Conservation (phyloP, 1,284 basidiomycete genomes). For the Nidula niveotomentosa region DNA sequence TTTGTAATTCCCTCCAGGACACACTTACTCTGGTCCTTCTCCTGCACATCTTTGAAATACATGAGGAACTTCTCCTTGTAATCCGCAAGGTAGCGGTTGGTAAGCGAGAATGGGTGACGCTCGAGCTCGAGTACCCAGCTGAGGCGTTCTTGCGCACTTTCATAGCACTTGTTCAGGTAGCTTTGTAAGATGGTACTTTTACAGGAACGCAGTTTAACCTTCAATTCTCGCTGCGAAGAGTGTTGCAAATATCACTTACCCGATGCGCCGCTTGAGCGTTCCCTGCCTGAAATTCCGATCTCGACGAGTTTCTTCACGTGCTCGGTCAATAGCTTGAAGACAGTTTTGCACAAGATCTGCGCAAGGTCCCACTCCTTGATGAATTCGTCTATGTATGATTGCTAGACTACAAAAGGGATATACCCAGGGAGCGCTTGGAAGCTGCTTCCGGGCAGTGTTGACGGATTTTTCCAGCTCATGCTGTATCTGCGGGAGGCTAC, state of each 20-base stretch:
- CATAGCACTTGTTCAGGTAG: slow-evolving; percentile 25
- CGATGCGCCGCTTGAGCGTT: no score
- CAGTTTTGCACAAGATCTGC: no score
- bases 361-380: no score
- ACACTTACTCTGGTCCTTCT: neutral
- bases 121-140: slow-evolving; percentile 52
- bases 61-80: slow-evolving; percentile 55
- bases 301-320: no score
- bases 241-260: no score
- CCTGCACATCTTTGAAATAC: slow-evolving; percentile 21
- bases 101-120: slow-evolving; percentile 46
- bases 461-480: slow-evolving; percentile 37
- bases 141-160: slow-evolving; percentile 35
- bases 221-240: no score
- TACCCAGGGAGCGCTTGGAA: no score
- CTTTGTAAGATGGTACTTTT: neutral
- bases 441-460: slow-evolving; percentile 29
- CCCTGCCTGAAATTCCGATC: no score
- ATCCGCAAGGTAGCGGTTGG: slow-evolving; percentile 50
- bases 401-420: no score
- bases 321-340: no score
- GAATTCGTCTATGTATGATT: no score
- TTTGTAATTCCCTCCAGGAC: neutral
- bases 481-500: slow-evolving; percentile 64
- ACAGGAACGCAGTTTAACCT: no score